These are phyloP conservation scores for Aspergillus eucalypticola DNA, from an alignment of 2,329 filamentous ascomycete species.

Conservation along the genomic window DNA sequence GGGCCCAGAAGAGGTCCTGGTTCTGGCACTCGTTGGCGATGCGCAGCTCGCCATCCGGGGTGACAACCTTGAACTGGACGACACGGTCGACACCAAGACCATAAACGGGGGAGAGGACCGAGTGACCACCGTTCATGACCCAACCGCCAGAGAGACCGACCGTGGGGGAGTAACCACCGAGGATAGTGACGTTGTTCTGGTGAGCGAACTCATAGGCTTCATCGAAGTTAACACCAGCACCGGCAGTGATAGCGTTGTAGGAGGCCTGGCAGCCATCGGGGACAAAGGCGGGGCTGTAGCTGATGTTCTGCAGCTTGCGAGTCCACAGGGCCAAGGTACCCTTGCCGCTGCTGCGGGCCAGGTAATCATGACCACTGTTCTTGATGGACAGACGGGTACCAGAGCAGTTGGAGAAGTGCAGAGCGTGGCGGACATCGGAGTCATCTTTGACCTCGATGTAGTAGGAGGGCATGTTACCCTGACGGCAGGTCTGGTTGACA, in stretches of 20 bases:
- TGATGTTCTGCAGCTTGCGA: constrained; percentile 27
- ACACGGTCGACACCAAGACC: constrained; percentile 33
- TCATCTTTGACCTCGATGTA: constrained; percentile 13
- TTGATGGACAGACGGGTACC: constrained; percentile 26
- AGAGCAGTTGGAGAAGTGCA: constrained; percentile 14
- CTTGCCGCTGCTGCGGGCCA: constrained; percentile 33
- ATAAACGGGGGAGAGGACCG: constrained; percentile 29
- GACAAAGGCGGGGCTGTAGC: constrained; percentile 14
- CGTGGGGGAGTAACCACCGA: constrained; percentile 22
- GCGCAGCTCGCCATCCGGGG: constrained; percentile 17
- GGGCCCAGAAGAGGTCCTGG: constrained; percentile 24
- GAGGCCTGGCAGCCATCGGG: constrained; percentile 10
- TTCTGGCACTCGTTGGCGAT: constrained; percentile 22
- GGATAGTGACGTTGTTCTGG: constrained; percentile 25
- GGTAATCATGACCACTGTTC: constrained; percentile 39
- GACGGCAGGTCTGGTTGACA: constrained; percentile 11
- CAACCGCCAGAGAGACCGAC: constrained; percentile 30
- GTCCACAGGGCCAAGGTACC: constrained; percentile 33
- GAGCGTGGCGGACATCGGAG: constrained; percentile 12
- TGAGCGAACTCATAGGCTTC: constrained; percentile 30
- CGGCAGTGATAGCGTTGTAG: constrained; percentile 28
- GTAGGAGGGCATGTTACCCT: constrained; percentile 18
- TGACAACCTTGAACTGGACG: constrained; percentile 31
- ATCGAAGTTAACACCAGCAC: constrained; percentile 31
- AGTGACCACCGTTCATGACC: constrained; percentile 32